A percentile compares a stretch with the other conserved stretches of the same genome.
These are phyloP conservation scores for Arthroderma sp. DNA, from an alignment of 2,329 filamentous ascomycete genomes.

Conservation along the genomic window DNA sequence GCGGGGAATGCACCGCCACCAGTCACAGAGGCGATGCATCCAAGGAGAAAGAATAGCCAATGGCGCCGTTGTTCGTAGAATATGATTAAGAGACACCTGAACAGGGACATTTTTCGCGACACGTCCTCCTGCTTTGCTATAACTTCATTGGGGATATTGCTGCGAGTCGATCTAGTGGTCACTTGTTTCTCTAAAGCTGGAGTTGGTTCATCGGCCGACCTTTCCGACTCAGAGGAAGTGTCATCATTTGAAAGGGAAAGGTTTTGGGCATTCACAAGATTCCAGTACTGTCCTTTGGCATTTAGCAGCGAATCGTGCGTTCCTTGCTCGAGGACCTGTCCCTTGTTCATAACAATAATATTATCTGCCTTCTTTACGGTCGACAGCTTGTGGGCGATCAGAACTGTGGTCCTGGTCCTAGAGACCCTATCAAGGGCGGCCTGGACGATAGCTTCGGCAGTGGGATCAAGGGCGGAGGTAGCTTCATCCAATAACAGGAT, in stretches of 20 bases:
- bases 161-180: conserved; percentile 9
- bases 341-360: conserved; percentile 73
- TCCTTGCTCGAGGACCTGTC: conserved; percentile 75
- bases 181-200: conserved; percentile 5
- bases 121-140: conserved; percentile 6
- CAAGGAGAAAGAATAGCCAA: conserved; percentile 30
- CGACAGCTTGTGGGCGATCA: conserved; percentile 75
- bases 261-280: conserved; percentile 56
- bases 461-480: conserved; percentile 73
- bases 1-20: conserved; percentile 36
- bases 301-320: conserved; percentile 63
- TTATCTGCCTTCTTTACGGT: conserved; percentile 82
- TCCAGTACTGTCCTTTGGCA: conserved; percentile 57
- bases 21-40: conserved; percentile 24
- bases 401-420: conserved; percentile 68
- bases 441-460: conserved; percentile 76
- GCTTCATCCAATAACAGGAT: conserved; percentile 79
- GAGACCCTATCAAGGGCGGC: conserved; percentile 70
- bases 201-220: conserved; percentile 1
- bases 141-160: conserved; percentile 7
- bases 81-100: conserved; percentile 27
- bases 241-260: conserved; percentile 10
- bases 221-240: conserved; percentile 9
- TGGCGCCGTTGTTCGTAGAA: conserved; percentile 26
- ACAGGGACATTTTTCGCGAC: conserved; percentile 17